Percentiles rank a stretch among this genome's conserved stretches.
Evolutionary conservation across 139 green algal species (phyloP).

Genomic region (Diplosphaera chodatii): DNA sequence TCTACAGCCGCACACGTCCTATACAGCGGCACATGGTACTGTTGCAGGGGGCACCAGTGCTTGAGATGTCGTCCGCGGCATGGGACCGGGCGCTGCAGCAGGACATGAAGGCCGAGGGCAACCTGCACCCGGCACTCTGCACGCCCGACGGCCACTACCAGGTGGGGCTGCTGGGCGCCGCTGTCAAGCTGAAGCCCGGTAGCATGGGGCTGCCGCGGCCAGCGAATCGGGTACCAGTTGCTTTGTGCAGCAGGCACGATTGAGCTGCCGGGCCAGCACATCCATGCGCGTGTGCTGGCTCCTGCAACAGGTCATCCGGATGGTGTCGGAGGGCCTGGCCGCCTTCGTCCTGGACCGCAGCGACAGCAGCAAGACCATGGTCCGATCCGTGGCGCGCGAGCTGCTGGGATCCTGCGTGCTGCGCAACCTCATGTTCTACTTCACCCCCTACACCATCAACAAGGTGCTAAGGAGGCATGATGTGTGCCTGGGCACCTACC

Average conservation of each 20-base stretch:
- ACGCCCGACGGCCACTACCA: conserved; percentile 46
- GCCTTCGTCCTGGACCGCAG: conserved; percentile 33
- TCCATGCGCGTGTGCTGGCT: too few relatives aligned
- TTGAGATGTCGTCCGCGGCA: conserved; percentile 27
- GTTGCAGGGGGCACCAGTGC: background rate
- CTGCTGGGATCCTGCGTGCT: conserved; percentile 56
- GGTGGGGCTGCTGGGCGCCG: too few relatives aligned
- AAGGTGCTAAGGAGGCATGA: conserved; percentile 21
- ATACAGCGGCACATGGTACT: too few relatives aligned
- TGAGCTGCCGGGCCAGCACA: too few relatives aligned
- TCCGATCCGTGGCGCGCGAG: conserved; percentile 50
- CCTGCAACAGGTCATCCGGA: conserved; percentile 23
- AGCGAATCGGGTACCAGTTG: too few relatives aligned
- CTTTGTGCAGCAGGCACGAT: too few relatives aligned
- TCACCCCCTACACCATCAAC: conserved; percentile 48
- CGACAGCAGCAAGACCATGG: conserved; percentile 25
- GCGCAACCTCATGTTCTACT: conserved; percentile 39
- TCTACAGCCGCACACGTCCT: too few relatives aligned
- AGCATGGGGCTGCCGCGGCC: too few relatives aligned
- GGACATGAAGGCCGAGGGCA: conserved; percentile 53
- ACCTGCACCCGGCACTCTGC: conserved; percentile 61
- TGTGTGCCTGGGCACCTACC: too few relatives aligned
- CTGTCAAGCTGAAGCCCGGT: too few relatives aligned
- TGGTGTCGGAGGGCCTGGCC: conserved; percentile 49
- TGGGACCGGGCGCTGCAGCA: conserved; percentile 39